phyloP scores from a whole-genome alignment of 2,329 filamentous ascomycete genomes.

The Fusarium stilboides region DNA sequence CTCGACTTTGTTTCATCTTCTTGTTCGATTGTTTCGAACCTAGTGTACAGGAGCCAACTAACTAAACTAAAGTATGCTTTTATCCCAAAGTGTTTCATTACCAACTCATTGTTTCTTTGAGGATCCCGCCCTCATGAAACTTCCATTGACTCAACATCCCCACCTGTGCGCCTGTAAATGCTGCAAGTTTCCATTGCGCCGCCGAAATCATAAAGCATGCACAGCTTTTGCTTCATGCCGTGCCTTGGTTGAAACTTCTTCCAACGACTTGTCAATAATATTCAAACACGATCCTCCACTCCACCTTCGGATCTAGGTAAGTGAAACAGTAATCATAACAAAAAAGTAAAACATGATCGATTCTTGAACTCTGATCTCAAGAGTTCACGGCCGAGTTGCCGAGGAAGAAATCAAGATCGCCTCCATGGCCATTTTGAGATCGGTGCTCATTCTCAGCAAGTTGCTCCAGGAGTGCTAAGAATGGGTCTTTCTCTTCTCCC shows the following conservation, averaged over 20 bases:
- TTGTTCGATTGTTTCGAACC: slow-evolving; percentile 9
- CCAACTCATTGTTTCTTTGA: slow-evolving; percentile 22
- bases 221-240: slow-evolving; percentile 4
- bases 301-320: background rate
- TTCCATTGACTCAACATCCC: slow-evolving; percentile 14
- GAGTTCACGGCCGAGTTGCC: slow-evolving; percentile 45
- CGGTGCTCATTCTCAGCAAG: slow-evolving; percentile 83
- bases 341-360: background rate
- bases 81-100: slow-evolving; percentile 31
- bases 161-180: slow-evolving; percentile 42
- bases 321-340: slow-evolving; percentile 14
- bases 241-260: slow-evolving; percentile 16
- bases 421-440: slow-evolving; percentile 73
- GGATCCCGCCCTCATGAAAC: slow-evolving; percentile 38
- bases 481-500: slow-evolving; percentile 83
- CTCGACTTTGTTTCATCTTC: background rate
- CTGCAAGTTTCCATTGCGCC: slow-evolving; percentile 35
- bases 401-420: slow-evolving; percentile 85
- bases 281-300: background rate
- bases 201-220: slow-evolving; percentile 5
- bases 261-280: slow-evolving; percentile 9
- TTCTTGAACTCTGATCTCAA: slow-evolving; percentile 11
- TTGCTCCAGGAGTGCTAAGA: slow-evolving; percentile 84
- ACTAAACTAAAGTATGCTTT: slow-evolving; percentile 1
- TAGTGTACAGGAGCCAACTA: slow-evolving; percentile 32